These are phyloP conservation scores for Suillus sp. DNA, from an alignment of 768 basidiomycete species.

Conservation along the genomic window DNA sequence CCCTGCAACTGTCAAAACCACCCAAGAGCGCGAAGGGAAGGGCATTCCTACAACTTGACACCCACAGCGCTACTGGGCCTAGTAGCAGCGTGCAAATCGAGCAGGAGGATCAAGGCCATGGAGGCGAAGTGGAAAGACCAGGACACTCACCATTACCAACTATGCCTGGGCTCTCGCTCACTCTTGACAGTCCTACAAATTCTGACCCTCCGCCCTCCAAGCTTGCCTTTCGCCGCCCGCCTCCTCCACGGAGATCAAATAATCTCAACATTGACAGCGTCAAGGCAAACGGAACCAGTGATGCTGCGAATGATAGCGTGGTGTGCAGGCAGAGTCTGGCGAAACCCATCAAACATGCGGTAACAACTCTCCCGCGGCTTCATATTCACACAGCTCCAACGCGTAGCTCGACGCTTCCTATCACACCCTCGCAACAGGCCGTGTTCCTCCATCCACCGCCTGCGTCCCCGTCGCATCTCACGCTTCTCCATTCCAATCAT, in stretches of 20 bases:
- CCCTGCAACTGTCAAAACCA: slow-evolving; percentile 22
- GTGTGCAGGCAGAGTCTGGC: no score
- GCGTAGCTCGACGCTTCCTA: slow-evolving; percentile 63
- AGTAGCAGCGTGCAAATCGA: slow-evolving; percentile 25
- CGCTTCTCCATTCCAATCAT: slow-evolving; percentile 59
- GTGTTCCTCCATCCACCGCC: slow-evolving; percentile 29
- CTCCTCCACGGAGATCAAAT: slow-evolving; percentile 60
- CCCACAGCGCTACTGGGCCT: slow-evolving; percentile 50
- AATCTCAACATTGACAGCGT: slow-evolving; percentile 43
- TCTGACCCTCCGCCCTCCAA: slow-evolving; percentile 73
- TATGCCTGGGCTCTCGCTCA: slow-evolving; percentile 52
- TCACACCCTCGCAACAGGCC: slow-evolving; percentile 31
- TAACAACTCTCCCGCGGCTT: slow-evolving; percentile 52
- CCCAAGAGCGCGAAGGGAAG: slow-evolving; percentile 37
- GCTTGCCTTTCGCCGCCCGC: slow-evolving; percentile 51
- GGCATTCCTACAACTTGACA: slow-evolving; percentile 73
- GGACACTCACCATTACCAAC: slow-evolving; percentile 55
- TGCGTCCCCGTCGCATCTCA: slow-evolving; percentile 62
- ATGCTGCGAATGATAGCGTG: background rate
- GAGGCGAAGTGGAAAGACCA: slow-evolving; percentile 58
- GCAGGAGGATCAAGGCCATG: background rate
- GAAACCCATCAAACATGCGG: slow-evolving; percentile 1
- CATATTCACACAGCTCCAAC: slow-evolving; percentile 60
- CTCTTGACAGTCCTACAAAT: slow-evolving; percentile 43
- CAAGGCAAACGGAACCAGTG: background rate